Conservation (phyloP, 2,329 filamentous ascomycete genomes). For the Phymatotrichopsis omnivora region DNA sequence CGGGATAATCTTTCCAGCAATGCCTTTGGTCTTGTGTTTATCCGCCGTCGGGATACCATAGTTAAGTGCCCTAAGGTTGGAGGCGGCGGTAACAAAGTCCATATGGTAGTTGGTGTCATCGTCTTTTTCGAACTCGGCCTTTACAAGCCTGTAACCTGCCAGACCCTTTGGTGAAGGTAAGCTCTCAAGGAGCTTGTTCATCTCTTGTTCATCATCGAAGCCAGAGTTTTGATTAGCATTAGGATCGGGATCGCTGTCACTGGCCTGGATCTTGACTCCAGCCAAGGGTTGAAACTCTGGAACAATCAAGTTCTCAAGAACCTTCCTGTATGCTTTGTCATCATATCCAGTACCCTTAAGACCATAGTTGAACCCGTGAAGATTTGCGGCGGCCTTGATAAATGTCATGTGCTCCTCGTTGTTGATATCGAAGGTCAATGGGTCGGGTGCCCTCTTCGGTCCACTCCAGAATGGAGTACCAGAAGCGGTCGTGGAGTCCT, state of each 20-base stretch:
- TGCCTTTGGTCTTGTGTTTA: conserved; percentile 97
- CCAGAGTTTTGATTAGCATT: conserved; percentile 49
- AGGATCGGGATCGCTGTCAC: conserved; percentile 89
- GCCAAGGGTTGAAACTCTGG: conserved; percentile 88
- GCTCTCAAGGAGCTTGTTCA: conserved; percentile 59
- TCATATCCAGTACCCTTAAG: conserved; percentile 74
- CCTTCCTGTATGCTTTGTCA: conserved; percentile 62
- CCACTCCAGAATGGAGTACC: conserved; percentile 96
- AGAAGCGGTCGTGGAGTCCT: conserved; percentile 76
- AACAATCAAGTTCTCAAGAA: conserved; percentile 86
- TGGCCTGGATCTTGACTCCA: conserved; percentile 90
- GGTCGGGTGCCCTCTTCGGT: conserved; percentile 88
- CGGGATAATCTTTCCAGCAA: conserved; percentile 98
- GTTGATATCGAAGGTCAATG: conserved; percentile 75
- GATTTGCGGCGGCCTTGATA: conserved; percentile 74
- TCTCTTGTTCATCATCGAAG: conserved; percentile 64
- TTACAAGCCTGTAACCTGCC: conserved; percentile 76
- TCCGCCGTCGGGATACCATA: conserved; percentile 93
- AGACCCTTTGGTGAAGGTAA: conserved; percentile 72
- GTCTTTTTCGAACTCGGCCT: conserved; percentile 97
- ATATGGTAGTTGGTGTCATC: conserved; percentile 98
- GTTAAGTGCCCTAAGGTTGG: conserved; percentile 92
- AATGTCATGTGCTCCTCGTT: conserved; percentile 84
- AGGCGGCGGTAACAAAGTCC: conserved; percentile 95
- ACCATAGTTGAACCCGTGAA: conserved; percentile 96